Base-by-base conservation (phyloP, 176 grass and related monocot species). In the Musa itinerans region DNA sequence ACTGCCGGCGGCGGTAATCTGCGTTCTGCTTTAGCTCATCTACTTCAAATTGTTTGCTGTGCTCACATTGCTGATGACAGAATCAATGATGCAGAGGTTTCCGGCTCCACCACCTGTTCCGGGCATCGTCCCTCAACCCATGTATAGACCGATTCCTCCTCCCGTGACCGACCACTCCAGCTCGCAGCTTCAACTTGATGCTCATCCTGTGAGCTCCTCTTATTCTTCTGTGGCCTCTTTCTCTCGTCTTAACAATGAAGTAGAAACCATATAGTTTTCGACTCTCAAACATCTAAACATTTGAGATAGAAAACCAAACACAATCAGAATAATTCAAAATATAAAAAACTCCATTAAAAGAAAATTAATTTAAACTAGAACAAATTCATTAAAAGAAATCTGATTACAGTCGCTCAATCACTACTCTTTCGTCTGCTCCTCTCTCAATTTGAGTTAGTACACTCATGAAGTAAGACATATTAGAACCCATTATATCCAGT, bases 111-210 rank as follows among this genome's bases (percentile, higher is more conserved):
- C 82, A 54, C 57, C 17, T 15, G 69, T 93, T 59, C 83, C 87
- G 1, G 81, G 83, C 13, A 79, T 90, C 68, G 22, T 86, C 64
- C 84, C 89, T 9, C 86, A 88, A 58, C 88, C 81, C 0, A 89
- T 95, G 74, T 99, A 92, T 69, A 89, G 89, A 65, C 82, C 91
- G 15, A 54, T 84, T 57, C 73, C 80, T 29, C 83, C 82, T 1
- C 43, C 75, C 1, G 2, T 66, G 62, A 9, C 1, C 63, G 92
- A 95, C 74, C 73, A 88, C 53, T 56, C 82, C 27, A 82, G 61
- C 63, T 74, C 84, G 34, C 88, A 83, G 68, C 83, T 89, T 80
- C 88, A 87, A 52, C 84, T 94, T 15, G 86, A 99, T 72, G 72
- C 84, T 63, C 88, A 95, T 74, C 96, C 88, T 53, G 91, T 95